These are phyloP conservation scores for Trichoderma aggressivum DNA, from an alignment of 2,329 filamentous ascomycete species.

Conservation along the genomic window DNA sequence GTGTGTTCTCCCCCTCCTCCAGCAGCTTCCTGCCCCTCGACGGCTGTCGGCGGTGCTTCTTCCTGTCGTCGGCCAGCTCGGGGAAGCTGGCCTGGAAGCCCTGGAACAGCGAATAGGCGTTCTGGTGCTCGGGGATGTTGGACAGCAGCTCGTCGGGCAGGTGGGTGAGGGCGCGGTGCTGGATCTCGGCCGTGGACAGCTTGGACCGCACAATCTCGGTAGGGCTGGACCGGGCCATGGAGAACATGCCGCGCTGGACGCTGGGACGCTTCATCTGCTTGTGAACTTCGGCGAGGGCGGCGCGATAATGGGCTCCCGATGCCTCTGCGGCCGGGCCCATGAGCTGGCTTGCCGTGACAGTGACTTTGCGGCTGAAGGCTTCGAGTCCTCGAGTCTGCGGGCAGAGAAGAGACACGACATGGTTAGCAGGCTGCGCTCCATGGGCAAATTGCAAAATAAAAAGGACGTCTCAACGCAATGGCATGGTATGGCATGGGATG, in stretches of 20 bases:
- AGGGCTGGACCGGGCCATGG: constrained; percentile 86
- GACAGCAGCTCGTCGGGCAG: constrained; percentile 84
- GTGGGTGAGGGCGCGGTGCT: constrained; percentile 84
- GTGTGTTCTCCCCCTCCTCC: constrained; percentile 54
- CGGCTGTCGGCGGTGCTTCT: constrained; percentile 66
- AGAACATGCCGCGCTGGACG: constrained; percentile 86
- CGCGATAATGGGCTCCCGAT: constrained; percentile 69
- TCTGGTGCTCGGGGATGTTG: constrained; percentile 84
- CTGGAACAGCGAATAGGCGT: constrained; percentile 89
- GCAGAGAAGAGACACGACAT: not conserved
- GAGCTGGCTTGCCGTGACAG: constrained; percentile 85
- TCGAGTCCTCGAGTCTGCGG: constrained; percentile 79
- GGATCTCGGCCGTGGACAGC: constrained; percentile 87
- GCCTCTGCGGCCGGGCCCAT: constrained; percentile 63
- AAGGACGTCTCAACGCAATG: constrained; percentile 23
- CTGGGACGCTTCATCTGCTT: constrained; percentile 80
- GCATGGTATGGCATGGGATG: not conserved
- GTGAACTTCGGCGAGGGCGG: constrained; percentile 83
- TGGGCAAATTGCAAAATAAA: constrained; percentile 31
- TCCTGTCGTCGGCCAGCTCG: constrained; percentile 63
- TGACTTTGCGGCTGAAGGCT: constrained; percentile 91
- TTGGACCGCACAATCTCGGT: constrained; percentile 89
- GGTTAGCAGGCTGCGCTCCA: constrained; percentile 10
- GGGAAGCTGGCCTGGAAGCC: constrained; percentile 91
- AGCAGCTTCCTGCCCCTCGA: constrained; percentile 76